phyloP scores from a whole-genome alignment of 306 rosid genomes.

The Carpinus fangiana region DNA sequence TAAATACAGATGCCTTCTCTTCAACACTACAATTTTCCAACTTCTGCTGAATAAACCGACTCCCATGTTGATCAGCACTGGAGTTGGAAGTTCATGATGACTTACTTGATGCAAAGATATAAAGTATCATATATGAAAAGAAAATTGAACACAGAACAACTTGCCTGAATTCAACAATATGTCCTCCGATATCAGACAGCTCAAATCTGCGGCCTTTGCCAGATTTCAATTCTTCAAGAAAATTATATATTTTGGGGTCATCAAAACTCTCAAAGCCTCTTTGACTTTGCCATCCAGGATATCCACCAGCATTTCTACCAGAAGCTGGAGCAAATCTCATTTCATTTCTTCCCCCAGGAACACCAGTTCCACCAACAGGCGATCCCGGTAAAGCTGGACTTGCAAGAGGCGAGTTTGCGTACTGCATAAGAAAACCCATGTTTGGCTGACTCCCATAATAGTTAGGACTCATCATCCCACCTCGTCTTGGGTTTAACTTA shows the following conservation, averaged over 20 bases:
- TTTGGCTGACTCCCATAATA: conserved; percentile 53
- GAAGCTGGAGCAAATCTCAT: conserved; percentile 34
- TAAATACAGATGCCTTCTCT: conserved; percentile 54
- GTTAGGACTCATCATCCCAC: conserved; percentile 42
- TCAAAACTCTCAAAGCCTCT: conserved; percentile 38
- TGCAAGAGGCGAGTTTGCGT: conserved; percentile 46
- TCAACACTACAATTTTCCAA: conserved; percentile 35
- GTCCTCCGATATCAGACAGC: conserved; percentile 54
- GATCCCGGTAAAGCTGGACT: conserved; percentile 46
- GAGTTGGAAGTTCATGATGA: conserved; percentile 19
- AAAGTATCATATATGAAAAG: conserved; percentile 12
- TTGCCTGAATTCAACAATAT: conserved; percentile 53
- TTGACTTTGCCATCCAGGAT: conserved; percentile 56
- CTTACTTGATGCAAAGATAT: conserved; percentile 29
- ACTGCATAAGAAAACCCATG: conserved; percentile 39
- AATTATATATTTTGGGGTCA: conserved; percentile 51
- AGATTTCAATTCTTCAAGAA: conserved; percentile 56
- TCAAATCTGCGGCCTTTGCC: conserved; percentile 60
- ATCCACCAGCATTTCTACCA: conserved; percentile 42
- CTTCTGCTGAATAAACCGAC: conserved; percentile 62
- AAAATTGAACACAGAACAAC: conserved; percentile 21
- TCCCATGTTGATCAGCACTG: conserved; percentile 63
- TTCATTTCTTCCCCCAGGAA: conserved; percentile 48
- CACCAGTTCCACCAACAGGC: conserved; percentile 37
- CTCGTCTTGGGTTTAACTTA: conserved; percentile 49